phyloP scores from a whole-genome alignment of 352 stramenopile genomes.

The Phytophthora litchii region DNA sequence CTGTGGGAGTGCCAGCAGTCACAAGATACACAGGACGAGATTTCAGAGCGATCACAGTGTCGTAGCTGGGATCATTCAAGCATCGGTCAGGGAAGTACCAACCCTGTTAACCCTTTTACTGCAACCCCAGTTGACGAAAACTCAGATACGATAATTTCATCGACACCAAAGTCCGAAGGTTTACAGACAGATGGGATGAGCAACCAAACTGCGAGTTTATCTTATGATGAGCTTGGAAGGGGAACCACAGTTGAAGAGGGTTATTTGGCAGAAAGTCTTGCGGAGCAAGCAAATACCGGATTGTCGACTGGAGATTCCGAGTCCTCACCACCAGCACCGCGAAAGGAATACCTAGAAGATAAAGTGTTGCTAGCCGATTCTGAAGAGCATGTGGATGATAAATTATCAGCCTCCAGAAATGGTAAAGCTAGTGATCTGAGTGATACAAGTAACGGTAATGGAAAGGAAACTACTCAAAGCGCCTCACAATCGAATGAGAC shows the following conservation, averaged over 20 bases:
- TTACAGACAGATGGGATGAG: background rate
- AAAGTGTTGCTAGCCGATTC: background rate
- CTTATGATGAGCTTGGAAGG: background rate
- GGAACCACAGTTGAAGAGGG: conserved; percentile 11
- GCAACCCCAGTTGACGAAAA: background rate
- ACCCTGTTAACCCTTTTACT: background rate
- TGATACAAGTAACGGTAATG: background rate
- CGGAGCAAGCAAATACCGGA: conserved; percentile 3
- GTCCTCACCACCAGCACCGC: background rate
- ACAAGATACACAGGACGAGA: conserved; percentile 2
- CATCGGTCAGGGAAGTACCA: background rate
- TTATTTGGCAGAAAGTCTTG: conserved; percentile 14
- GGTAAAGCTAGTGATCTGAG: background rate
- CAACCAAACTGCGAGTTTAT: background rate
- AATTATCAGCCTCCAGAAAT: background rate
- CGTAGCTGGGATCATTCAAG: background rate
- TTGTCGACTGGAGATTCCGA: conserved; percentile 1
- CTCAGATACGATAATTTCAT: background rate
- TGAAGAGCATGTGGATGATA: background rate
- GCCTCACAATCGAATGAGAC: background rate
- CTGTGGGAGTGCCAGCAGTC: conserved; percentile 17
- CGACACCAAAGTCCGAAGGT: background rate
- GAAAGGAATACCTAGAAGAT: background rate
- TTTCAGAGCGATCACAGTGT: background rate
- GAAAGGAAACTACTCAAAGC: background rate